These are phyloP conservation scores for Lactifluus volemus DNA, from an alignment of 768 basidiomycete species.

Conservation along the genomic window DNA sequence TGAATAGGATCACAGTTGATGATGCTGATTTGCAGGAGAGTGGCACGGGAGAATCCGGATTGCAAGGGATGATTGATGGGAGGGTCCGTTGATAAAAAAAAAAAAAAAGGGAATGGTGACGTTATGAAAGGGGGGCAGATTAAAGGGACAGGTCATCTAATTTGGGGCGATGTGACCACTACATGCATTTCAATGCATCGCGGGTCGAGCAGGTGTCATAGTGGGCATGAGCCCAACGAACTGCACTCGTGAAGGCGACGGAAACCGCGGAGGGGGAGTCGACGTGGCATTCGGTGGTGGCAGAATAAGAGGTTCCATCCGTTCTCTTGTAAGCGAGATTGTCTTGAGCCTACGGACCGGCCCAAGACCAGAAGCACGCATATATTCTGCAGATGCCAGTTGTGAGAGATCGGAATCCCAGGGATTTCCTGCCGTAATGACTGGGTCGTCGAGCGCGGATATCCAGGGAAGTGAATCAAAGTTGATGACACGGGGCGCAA, in stretches of 20 bases:
- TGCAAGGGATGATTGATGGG: constrained; percentile 9
- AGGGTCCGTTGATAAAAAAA: constrained; percentile 10
- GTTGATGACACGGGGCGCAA: constrained; percentile 7
- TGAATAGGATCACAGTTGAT: constrained; percentile 15
- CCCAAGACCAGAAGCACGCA: constrained; percentile 9
- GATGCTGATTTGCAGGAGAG: constrained; percentile 13
- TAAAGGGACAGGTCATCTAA: constrained; percentile 7
- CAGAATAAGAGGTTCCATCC: constrained; percentile 4
- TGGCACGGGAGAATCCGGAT: constrained; percentile 17
- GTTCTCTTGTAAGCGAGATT: constrained; percentile 8
- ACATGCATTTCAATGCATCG: not conserved
- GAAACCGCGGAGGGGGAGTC: constrained; percentile 20
- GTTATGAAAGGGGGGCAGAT: constrained; percentile 10
- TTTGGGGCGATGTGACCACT: not conserved
- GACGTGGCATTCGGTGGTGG: not conserved
- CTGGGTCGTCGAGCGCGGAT: constrained; percentile 15
- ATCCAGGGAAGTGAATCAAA: constrained; percentile 21
- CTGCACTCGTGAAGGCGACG: constrained; percentile 13
- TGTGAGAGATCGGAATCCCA: constrained; percentile 20
- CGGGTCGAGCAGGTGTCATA: constrained; percentile 14
- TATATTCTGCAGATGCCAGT: constrained; percentile 11
- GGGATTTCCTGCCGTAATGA: constrained; percentile 9
- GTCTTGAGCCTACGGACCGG: constrained; percentile 20
- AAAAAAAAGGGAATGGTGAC: constrained; percentile 12
- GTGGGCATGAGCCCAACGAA: constrained; percentile 20